Evolutionary conservation across 805 yeast genomes (phyloP).

Genomic region (Candida oleophila): DNA sequence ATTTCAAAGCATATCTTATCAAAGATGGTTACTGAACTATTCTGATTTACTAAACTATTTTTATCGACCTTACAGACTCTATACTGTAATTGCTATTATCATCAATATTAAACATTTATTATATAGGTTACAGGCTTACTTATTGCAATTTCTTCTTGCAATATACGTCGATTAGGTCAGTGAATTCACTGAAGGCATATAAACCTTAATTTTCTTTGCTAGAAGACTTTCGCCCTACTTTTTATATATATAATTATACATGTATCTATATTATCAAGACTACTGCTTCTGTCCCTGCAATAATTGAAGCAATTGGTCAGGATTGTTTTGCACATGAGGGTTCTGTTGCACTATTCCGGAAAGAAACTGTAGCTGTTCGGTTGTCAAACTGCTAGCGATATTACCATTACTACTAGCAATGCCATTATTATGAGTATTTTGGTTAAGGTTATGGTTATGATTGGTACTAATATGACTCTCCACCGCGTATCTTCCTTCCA

Average conservation of each 20-base stretch:
- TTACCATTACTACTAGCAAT: not conserved
- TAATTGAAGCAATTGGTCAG: constrained; percentile 10
- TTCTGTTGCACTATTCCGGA: constrained; percentile 14
- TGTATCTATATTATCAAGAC: not conserved
- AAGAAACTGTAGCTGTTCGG: constrained; percentile 12
- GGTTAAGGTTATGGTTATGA: not conserved
- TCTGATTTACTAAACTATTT: no score
- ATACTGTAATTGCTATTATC: no score
- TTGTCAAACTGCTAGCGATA: constrained; percentile 1
- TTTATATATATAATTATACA: no score
- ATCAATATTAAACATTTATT: not conserved
- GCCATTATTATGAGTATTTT: not conserved
- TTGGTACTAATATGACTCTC: not conserved
- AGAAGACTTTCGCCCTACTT: not conserved
- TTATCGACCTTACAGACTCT: no score
- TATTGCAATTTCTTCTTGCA: no score
- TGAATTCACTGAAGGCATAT: no score
- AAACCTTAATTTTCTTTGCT: no score
- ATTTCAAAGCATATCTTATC: no score
- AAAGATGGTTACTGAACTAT: no score
- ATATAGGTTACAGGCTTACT: no score
- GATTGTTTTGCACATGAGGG: constrained; percentile 15
- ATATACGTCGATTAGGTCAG: no score
- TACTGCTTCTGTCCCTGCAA: constrained; percentile 9
- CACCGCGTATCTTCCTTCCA: not conserved